Base-by-base conservation (phyloP, 2,329 filamentous ascomycete species). In the Talaromyces sp. region DNA sequence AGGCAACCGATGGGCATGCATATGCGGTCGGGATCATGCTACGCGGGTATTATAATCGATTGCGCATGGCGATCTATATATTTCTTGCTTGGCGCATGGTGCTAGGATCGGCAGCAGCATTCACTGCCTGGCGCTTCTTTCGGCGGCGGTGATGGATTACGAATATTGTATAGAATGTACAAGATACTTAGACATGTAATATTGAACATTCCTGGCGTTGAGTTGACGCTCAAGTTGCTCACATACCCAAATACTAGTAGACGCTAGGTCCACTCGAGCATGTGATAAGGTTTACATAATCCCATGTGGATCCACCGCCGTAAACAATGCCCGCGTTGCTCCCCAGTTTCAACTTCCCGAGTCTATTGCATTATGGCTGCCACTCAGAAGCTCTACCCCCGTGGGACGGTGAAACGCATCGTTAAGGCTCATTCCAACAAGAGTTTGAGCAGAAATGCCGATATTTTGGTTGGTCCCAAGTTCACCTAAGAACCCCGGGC, bases 351-450 rank as follows among this genome's bases (percentile, higher is more conserved):
- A 35, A 13, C 19, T 36, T 36, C 27, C n/a, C 32, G 37, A 27
- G 35, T 17, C 4, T 27, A 27, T 43, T 47, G 16, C 24, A 49
- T 22, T 10, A 87, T 86, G 82, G 84, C 82, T 47, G 76, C 82
- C 11, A 80, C 84, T 19, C 86, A 87, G 67, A 93, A 91, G 63
- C 79, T 90, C 13, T 96, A 96, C 66, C 91, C 91, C 10, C 86
- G 91, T 57, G 86, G 85, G 16, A 94, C 90, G 0, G 80, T 96
- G 64, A 94, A 91, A 74, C 92, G 91, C 73, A 93, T 95, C 55
- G 81, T 95, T 66, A 96, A 96, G 75, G 91, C 90, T 16, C 91
- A 96, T 72, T 88, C 90, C 8, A 88, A 89, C 58, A 86, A 87
- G 68, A 88, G 83, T 59, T 74, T 96, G 58, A 90, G 87, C 77